Percentiles rank a stretch among this genome's conserved stretches.
phyloP scores from a whole-genome alignment of 192 early-diverging fungal genomes.

The Podila horticola region DNA sequence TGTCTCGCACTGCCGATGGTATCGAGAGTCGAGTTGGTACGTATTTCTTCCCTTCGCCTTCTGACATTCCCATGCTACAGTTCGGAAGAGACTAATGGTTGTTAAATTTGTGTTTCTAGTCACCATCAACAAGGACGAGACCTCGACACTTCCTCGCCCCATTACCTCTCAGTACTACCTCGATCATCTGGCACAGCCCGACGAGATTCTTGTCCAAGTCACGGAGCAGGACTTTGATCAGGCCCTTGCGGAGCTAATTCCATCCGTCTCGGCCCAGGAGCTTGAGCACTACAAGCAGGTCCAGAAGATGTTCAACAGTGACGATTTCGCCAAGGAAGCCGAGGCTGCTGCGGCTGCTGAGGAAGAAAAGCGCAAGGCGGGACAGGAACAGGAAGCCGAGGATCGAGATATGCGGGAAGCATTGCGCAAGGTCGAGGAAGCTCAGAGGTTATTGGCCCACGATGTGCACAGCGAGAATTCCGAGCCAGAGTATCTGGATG shows the following conservation, averaged over 20 bases:
- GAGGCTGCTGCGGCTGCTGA: constrained; percentile 42
- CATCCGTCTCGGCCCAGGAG: constrained; percentile 89
- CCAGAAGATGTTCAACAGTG: constrained; percentile 79
- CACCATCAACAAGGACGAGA: constrained; percentile 51
- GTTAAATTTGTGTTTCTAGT: constrained; percentile 1
- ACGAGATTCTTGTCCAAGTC: constrained; percentile 85
- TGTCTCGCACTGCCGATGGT: constrained; percentile 84
- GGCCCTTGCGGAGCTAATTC: constrained; percentile 87
- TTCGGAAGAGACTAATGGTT: neutral
- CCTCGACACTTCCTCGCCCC: constrained; percentile 59
- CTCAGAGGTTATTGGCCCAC: constrained; percentile 16
- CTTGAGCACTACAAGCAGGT: constrained; percentile 86
- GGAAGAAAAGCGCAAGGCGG: constrained; percentile 8
- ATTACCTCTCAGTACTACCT: constrained; percentile 93
- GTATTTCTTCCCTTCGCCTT: neutral
- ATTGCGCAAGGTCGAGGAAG: constrained; percentile 31
- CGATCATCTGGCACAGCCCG: constrained; percentile 78
- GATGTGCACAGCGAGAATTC: neutral
- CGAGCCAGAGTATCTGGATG: neutral
- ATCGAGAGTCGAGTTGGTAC: constrained; percentile 67
- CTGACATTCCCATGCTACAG: neutral
- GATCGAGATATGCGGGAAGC: constrained; percentile 15
- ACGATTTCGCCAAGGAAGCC: constrained; percentile 48
- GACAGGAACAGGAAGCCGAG: neutral
- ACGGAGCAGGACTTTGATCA: constrained; percentile 82